These are phyloP conservation scores for Nicotiana tomentosiformis DNA, from an alignment of 257 asterid species.

Conservation along the genomic window DNA sequence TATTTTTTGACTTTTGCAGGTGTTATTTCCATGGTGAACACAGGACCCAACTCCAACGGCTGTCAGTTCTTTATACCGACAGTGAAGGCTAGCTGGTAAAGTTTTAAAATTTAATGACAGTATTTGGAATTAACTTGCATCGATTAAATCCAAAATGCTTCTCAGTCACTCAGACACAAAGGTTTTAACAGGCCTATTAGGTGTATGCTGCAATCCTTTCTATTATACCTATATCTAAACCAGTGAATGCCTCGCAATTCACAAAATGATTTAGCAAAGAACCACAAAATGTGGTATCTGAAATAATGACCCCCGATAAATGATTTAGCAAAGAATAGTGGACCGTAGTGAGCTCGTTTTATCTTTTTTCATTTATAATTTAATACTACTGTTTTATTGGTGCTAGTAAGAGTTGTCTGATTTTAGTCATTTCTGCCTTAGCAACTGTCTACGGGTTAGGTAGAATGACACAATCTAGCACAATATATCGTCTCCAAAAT, in stretches of 20 bases:
- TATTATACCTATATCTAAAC: neutral
- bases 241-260: neutral
- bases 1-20: constrained; percentile 38
- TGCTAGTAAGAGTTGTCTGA: neutral
- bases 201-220: neutral
- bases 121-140: neutral
- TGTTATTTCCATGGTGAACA: constrained; percentile 76
- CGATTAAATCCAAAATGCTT: neutral
- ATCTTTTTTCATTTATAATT: too few relatives aligned
- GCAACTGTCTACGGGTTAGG: neutral
- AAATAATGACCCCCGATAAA: neutral
- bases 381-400: neutral
- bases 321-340: neutral
- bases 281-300: too few relatives aligned
- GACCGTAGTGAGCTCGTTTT: neutral
- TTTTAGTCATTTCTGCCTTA: neutral
- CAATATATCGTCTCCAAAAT: neutral
- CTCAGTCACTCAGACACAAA: neutral
- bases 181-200: neutral
- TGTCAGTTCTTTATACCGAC: constrained; percentile 96
- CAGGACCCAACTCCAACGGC: constrained; percentile 94
- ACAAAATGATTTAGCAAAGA: neutral
- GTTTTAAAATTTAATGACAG: neutral
- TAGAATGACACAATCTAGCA: neutral
- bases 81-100: constrained; percentile 87